Evolutionary conservation across 2,329 filamentous ascomycete species (phyloP).

Genomic region (Pseudocercospora pini-densiflorae): DNA sequence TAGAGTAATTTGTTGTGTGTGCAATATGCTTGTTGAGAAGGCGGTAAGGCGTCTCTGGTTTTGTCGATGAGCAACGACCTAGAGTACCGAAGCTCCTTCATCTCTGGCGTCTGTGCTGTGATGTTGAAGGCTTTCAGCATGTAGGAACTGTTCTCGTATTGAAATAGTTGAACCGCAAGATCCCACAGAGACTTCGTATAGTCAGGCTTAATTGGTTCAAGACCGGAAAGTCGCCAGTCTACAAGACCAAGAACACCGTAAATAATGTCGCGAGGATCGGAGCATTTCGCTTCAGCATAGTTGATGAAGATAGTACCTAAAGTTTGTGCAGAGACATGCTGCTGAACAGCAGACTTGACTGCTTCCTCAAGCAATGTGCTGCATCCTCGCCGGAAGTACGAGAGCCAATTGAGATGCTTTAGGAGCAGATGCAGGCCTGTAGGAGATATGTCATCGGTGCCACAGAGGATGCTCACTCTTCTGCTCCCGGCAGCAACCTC

Average conservation of each 20-base stretch:
- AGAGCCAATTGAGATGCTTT: neutral
- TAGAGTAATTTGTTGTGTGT: neutral
- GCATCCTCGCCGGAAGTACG: neutral
- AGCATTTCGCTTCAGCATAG: neutral
- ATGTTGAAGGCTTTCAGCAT: neutral
- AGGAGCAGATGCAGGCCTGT: neutral
- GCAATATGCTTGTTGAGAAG: neutral
- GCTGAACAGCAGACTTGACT: neutral
- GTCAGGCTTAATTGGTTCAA: neutral
- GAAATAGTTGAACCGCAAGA: neutral
- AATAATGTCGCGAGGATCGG: neutral
- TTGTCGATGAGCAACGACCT: neutral
- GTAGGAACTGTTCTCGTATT: neutral
- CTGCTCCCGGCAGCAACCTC: neutral
- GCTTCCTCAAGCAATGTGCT: neutral
- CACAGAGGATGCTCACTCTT: neutral
- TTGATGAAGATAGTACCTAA: neutral
- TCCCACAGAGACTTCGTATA: neutral
- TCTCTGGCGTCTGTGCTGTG: neutral
- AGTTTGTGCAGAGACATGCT: neutral
- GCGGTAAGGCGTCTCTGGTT: no score
- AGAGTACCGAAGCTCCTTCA: neutral
- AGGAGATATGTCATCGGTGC: neutral
- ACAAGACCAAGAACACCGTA: neutral
- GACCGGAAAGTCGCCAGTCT: neutral